A percentile compares a stretch with the other conserved stretches of the same genome.
These are phyloP conservation scores for Thermomucor indicae-seudaticae DNA, from an alignment of 371 early-diverging fungal genomes.

Conservation along the genomic window DNA sequence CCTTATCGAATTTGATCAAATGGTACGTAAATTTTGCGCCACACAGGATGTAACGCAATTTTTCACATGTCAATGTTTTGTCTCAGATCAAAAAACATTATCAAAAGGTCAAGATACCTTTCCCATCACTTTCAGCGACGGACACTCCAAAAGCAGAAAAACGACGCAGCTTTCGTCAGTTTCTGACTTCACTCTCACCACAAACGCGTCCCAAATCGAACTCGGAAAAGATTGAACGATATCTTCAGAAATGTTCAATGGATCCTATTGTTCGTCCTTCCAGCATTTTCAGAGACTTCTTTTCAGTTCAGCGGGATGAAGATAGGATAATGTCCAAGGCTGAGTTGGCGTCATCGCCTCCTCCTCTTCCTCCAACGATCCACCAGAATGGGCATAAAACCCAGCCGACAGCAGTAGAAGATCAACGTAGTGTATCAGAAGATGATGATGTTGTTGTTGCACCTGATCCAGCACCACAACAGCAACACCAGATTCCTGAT, in stretches of 20 bases:
- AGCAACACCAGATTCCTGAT: no score
- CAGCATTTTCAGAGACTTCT: conserved; percentile 43
- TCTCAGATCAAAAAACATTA: conserved; percentile 38
- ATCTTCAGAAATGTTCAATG: conserved; percentile 29
- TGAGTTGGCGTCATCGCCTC: not conserved
- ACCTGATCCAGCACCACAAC: no score
- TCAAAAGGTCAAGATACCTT: conserved; percentile 38
- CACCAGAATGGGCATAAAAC: not conserved
- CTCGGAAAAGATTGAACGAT: conserved; percentile 42
- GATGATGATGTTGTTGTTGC: conserved; percentile 9
- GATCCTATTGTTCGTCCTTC: conserved; percentile 29
- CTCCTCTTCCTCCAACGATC: not conserved
- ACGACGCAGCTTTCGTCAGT: conserved; percentile 29
- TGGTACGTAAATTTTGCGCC: conserved; percentile 29
- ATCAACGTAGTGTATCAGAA: conserved; percentile 1
- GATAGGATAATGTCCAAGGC: conserved; percentile 19
- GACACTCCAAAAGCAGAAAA: conserved; percentile 16
- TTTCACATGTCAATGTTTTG: not conserved
- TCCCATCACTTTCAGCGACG: conserved; percentile 31
- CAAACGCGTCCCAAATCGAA: conserved; percentile 28
- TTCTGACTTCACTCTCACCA: conserved; percentile 21
- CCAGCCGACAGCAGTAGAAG: not conserved
- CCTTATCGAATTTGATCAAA: conserved; percentile 54
- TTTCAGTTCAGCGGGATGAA: conserved; percentile 45
- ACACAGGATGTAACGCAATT: not conserved